phyloP scores from a whole-genome alignment of 176 grass and related monocot species.

The Carex littledalei region DNA sequence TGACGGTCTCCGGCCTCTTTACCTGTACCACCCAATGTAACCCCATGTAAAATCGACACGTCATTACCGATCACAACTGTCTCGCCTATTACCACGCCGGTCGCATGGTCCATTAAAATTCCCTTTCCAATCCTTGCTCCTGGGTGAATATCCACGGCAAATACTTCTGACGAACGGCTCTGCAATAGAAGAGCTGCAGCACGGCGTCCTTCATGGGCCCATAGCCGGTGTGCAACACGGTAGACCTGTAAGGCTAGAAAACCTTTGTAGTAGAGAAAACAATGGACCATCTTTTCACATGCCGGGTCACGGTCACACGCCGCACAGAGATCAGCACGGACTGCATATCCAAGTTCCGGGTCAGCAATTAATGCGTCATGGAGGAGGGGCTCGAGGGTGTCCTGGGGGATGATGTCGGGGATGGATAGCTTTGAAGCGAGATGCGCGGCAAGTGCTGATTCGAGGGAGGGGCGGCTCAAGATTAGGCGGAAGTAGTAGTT shows the following conservation, averaged over 20 bases:
- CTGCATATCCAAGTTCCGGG: slow-evolving; percentile 27
- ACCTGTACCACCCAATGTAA: slow-evolving; percentile 71
- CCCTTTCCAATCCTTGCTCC: slow-evolving; percentile 70
- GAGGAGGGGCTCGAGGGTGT: slow-evolving; percentile 47
- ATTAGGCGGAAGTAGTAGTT: slow-evolving; percentile 59
- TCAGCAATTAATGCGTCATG: slow-evolving; percentile 23
- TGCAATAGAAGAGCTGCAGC: slow-evolving; percentile 65
- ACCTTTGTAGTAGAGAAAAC: slow-evolving; percentile 97
- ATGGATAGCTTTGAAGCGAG: slow-evolving; percentile 64
- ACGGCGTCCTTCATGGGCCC: slow-evolving; percentile 37
- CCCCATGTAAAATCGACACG: slow-evolving; percentile 72
- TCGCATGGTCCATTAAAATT: slow-evolving; percentile 92
- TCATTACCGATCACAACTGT: slow-evolving; percentile 66
- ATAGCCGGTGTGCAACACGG: slow-evolving; percentile 71
- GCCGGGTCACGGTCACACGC: slow-evolving; percentile 72
- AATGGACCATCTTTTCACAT: slow-evolving; percentile 85
- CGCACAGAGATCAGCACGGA: slow-evolving; percentile 59
- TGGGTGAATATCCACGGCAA: slow-evolving; percentile 95
- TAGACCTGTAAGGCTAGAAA: slow-evolving; percentile 85
- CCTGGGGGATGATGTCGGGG: slow-evolving; percentile 35
- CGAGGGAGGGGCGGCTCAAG: slow-evolving; percentile 46
- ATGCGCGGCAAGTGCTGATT: slow-evolving; percentile 61
- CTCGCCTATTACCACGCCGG: slow-evolving; percentile 82
- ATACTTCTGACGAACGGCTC: slow-evolving; percentile 83
- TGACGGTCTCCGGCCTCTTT: slow-evolving; percentile 79